A percentile compares a stretch with the other conserved stretches of the same genome.
Evolutionary conservation across 495 filamentous ascomycete genomes (phyloP).

Genomic region (Aspergillus saccharolyticus): DNA sequence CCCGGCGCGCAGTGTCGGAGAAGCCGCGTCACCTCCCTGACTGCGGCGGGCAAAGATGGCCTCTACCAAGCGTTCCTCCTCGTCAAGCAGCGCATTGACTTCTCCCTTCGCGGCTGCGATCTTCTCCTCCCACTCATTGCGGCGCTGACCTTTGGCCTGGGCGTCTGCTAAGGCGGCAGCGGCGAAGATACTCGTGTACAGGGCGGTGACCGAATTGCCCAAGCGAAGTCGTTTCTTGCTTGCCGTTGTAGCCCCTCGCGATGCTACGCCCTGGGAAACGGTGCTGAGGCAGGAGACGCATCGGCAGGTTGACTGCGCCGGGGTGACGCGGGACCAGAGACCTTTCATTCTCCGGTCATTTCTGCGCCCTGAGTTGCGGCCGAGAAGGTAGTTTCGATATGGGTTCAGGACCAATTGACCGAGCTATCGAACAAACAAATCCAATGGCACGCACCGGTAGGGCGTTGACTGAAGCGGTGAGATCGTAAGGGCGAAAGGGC

Average conservation of each 20-base stretch:
- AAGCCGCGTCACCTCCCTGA: slow-evolving; percentile 14
- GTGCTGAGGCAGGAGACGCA: slow-evolving; percentile 59
- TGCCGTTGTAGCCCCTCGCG: slow-evolving; percentile 49
- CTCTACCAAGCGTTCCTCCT: slow-evolving; percentile 35
- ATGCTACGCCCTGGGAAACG: slow-evolving; percentile 44
- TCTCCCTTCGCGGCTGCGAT: slow-evolving; percentile 45
- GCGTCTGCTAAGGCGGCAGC: slow-evolving; percentile 66
- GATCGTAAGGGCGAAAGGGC: slow-evolving; percentile 19
- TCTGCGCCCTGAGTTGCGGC: slow-evolving; percentile 11
- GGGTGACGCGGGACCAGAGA: slow-evolving; percentile 64
- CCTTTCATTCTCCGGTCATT: slow-evolving; percentile 58
- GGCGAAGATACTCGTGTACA: slow-evolving; percentile 68
- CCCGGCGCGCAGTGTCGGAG: slow-evolving; percentile 25
- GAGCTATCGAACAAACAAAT: slow-evolving; percentile 8
- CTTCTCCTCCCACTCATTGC: slow-evolving; percentile 58
- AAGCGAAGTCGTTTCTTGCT: slow-evolving; percentile 47
- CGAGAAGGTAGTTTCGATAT: background rate
- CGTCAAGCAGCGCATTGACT: slow-evolving; percentile 38
- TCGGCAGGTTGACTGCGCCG: slow-evolving; percentile 55
- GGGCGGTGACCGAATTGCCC: slow-evolving; percentile 62
- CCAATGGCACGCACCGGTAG: background rate
- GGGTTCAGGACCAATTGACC: background rate
- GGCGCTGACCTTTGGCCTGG: slow-evolving; percentile 54
- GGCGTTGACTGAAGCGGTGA: slow-evolving; percentile 4
- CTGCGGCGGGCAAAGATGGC: slow-evolving; percentile 26